Evolutionary conservation across 331 rosid species (phyloP), one percentile per base, ranked within the genome.

Genomic region (Acacia pycnantha): DNA sequence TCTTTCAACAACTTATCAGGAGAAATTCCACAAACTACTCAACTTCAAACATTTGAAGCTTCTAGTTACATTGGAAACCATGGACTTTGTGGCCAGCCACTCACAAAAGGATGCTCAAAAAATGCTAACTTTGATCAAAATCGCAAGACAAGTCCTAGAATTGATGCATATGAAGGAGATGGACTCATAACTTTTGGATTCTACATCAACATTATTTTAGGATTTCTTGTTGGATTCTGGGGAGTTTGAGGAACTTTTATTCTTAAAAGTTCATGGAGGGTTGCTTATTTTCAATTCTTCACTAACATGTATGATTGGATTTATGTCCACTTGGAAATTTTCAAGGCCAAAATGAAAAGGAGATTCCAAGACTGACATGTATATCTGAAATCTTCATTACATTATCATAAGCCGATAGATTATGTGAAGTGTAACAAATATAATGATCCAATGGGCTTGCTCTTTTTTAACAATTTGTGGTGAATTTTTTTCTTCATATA

Each of bases 401-500:
- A 10, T 22, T 11, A 9, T 59, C 0, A 22, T 59, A 0, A 51
- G 1, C 4, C 24, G 66, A 24, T 59, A 0, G 66, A 59, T 3
- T 59, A 22, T 59, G 24, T 59, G 33, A 3, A 56, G 6, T 51
- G 6, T 51, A 16, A 51, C n/a, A 16, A 15, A 51, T 51, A 5
- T 2, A 51, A 51, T 51, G 58, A 51, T 51, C 4, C 1, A 19
- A 9, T 56, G 29, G 13, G 5, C 64, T 6, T 19, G 11, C 3
- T 21, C 10, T 53, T 53, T 18, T 53, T 22, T 22, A 21, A 8
- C 2, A 56, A 21, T 19, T 7, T 21, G 3, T 53, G 7, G 26
- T 8, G 11, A 21, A 0, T 6, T 31, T 31, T 31, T 3, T 0
- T 3, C 0, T 0, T 3, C 5, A 22, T 22, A 22, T 10, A 58